These are phyloP conservation scores for Lonicera japonica DNA, from an alignment of 129 eudicot genomes.

Conservation along the genomic window DNA sequence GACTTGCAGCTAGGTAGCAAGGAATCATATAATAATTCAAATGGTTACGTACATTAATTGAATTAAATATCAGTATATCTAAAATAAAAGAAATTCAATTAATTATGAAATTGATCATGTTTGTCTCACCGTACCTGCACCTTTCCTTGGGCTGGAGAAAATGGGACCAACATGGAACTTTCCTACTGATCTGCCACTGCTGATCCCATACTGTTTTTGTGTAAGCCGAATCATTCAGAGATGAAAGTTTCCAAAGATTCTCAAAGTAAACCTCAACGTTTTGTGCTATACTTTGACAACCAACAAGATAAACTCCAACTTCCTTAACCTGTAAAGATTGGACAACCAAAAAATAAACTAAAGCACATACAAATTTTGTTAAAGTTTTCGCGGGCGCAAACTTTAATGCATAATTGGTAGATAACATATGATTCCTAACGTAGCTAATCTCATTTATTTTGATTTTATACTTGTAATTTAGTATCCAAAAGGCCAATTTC, in stretches of 20 bases:
- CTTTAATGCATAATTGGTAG: background rate
- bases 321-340: constrained; percentile 63
- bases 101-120: background rate
- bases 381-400: background rate
- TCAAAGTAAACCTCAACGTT: constrained; percentile 51
- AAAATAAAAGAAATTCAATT: background rate
- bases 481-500: background rate
- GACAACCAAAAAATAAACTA: background rate
- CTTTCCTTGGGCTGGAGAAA: constrained; percentile 40
- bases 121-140: constrained; percentile 51
- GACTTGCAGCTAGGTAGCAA: no score
- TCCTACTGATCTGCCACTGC: constrained; percentile 70
- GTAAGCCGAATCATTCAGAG: constrained; percentile 49
- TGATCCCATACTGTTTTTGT: constrained; percentile 60
- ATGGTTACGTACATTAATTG: background rate
- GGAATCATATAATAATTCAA: background rate
- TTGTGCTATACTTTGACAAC: constrained; percentile 53
- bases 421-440: background rate
- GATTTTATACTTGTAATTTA: no score
- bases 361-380: background rate
- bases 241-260: constrained; percentile 74
- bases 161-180: constrained; percentile 90
- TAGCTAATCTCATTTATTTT: background rate
- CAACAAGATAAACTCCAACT: constrained; percentile 68
- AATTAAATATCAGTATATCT: background rate